phyloP scores from a whole-genome alignment of 1,139 yeast species.

The Nakaseomyces delphensis region DNA sequence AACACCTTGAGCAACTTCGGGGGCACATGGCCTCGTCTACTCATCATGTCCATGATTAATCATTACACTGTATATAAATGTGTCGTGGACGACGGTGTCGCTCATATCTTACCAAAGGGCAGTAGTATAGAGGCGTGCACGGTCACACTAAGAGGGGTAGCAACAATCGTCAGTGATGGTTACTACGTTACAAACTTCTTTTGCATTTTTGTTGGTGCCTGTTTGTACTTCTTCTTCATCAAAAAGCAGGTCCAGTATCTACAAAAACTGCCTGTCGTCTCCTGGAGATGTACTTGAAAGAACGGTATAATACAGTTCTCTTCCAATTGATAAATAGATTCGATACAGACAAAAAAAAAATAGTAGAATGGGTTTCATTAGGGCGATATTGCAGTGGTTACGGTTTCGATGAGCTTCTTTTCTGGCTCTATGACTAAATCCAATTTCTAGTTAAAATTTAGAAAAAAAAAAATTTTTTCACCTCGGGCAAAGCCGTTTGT shows the following conservation, averaged over 20 bases:
- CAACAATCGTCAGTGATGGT: slow-evolving; percentile 54
- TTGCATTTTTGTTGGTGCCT: slow-evolving; percentile 62
- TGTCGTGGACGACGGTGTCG: slow-evolving; percentile 31
- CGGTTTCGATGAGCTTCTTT: no score
- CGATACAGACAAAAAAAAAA: background rate
- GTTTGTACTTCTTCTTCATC: slow-evolving; percentile 59
- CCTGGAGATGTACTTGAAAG: slow-evolving; percentile 32
- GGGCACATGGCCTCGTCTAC: slow-evolving; percentile 92
- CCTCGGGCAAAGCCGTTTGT: background rate
- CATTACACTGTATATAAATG: slow-evolving; percentile 62
- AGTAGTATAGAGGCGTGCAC: slow-evolving; percentile 41
- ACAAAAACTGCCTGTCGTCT: slow-evolving; percentile 31
- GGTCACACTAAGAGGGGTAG: slow-evolving; percentile 15
- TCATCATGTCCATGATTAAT: slow-evolving; percentile 74
- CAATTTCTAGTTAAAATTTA: no score
- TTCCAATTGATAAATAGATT: background rate
- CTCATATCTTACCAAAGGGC: slow-evolving; percentile 41
- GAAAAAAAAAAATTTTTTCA: background rate
- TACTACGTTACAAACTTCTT: slow-evolving; percentile 68
- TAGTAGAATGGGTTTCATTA: no score
- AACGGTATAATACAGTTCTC: no score
- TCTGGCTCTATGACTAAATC: no score
- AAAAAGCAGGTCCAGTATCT: slow-evolving; percentile 39
- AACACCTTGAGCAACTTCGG: slow-evolving; percentile 91
- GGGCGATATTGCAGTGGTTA: no score